Evolutionary conservation across 257 asterid species (phyloP).

Genomic region (Solanum etuberosum): DNA sequence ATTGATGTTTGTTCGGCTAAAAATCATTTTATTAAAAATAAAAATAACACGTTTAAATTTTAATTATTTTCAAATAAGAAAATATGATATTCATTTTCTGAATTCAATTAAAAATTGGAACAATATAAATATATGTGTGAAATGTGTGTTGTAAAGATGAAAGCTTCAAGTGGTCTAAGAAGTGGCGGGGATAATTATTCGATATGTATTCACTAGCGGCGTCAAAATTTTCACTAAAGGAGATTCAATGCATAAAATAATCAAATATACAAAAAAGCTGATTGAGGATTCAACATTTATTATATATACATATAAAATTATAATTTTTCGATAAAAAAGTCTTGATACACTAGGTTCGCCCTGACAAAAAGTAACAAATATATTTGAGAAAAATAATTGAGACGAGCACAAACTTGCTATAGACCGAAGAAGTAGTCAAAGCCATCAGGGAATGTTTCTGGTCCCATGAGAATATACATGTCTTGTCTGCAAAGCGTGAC

Average conservation of each 20-base stretch:
- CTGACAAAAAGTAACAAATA: no score
- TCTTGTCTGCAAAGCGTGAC: background rate
- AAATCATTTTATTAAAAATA: background rate
- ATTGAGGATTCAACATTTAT: no score
- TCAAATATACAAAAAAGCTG: background rate
- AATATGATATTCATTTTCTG: background rate
- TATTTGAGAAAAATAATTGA: background rate
- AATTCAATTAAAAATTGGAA: background rate
- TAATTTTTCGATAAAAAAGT: no score
- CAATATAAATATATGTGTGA: background rate
- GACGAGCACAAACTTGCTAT: background rate
- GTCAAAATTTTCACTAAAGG: no score
- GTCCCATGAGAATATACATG: background rate
- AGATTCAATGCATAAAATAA: no score
- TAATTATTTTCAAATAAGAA: background rate
- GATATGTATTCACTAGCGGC: no score
- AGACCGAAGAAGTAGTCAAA: background rate
- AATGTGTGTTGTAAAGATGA: background rate
- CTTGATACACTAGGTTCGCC: no score
- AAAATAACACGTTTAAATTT: background rate
- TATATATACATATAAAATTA: no score
- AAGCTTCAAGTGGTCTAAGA: background rate
- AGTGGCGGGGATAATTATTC: background rate
- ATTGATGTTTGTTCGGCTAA: background rate
- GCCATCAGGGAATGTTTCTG: background rate